Evolutionary conservation across 129 eudicot species (phyloP), one percentile per base, ranked within the genome.

Genomic region (Flaveria brownii): DNA sequence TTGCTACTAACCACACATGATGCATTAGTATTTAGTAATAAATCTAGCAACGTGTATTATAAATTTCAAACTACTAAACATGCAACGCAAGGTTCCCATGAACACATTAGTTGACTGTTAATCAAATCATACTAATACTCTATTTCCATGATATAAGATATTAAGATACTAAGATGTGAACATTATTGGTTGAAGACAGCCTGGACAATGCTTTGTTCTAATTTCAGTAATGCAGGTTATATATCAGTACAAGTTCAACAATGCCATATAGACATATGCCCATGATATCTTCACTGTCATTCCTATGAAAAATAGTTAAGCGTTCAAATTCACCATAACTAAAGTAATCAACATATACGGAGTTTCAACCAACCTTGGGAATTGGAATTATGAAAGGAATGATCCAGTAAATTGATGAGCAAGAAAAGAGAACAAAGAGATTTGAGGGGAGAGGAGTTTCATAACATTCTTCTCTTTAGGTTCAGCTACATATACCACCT

Each of bases 1-100:
- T 30, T 5, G 11, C 64, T 57, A 22, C 36, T 9, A 20, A 22
- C 30, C 2, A 57, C 13, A 57, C 64, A 57, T 1, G 67, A 25
- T 61, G 16, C 12, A 61, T 42, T 15, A 25, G 39, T 23, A 61
- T 25, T 61, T 61, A 12, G 9, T 25, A 28, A 28, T 23, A 62
- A 26, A 26, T 70, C 42, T 46, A 8, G 61, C 74, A 70, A 23
- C 46, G 15, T 47, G 74, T 23, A 70, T 22, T 47, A 30, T 33
- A 13, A 43, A 70, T 55, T 46, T 51, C 30, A 46, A 23, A 23
- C 26, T 70, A 55, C 59, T 49, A 23, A 70, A 70, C 55, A 17
- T 70, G 60, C 59, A 49, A 14, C 12, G 5, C 2, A 14, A 61
- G 43, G 3, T 25, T 23, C 22, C 60, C 42, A 14, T 7, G 43